These are phyloP conservation scores for Tuber microsphaerosporum DNA, from an alignment of 495 filamentous ascomycete genomes.

Conservation along the genomic window DNA sequence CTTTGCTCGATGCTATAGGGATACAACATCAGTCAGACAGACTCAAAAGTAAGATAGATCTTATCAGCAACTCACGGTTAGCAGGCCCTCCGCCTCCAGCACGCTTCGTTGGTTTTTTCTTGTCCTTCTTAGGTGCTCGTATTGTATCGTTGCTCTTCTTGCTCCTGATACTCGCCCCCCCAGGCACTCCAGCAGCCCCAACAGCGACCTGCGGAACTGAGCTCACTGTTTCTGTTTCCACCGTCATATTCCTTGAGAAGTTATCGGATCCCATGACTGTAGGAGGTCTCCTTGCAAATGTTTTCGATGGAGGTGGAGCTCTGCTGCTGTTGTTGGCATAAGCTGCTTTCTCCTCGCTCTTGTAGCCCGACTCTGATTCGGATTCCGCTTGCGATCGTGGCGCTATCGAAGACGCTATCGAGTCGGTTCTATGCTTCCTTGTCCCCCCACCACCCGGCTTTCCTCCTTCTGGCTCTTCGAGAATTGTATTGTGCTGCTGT, in stretches of 20 bases:
- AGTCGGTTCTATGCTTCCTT: slow-evolving; percentile 24
- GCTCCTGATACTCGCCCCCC: slow-evolving; percentile 65
- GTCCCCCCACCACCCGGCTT: slow-evolving; percentile 20
- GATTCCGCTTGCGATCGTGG: slow-evolving; percentile 41
- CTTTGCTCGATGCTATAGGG: slow-evolving; percentile 74
- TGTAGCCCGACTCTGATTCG: slow-evolving; percentile 42
- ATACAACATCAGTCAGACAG: slow-evolving; percentile 49
- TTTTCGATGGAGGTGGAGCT: slow-evolving; percentile 43
- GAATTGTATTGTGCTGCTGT: slow-evolving; percentile 34
- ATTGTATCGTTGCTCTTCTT: slow-evolving; percentile 92
- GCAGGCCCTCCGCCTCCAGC: slow-evolving; percentile 65
- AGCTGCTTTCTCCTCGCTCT: slow-evolving; percentile 35
- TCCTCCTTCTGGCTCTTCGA: slow-evolving; percentile 32
- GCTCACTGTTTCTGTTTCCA: slow-evolving; percentile 92
- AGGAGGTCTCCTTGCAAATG: slow-evolving; percentile 52
- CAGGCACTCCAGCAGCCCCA: slow-evolving; percentile 58
- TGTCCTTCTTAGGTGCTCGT: slow-evolving; percentile 73
- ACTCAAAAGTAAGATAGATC: neutral
- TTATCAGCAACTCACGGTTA: slow-evolving; percentile 36
- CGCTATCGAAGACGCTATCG: slow-evolving; percentile 40
- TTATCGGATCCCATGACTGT: slow-evolving; percentile 52
- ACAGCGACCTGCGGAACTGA: slow-evolving; percentile 86
- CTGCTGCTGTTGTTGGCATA: slow-evolving; percentile 38
- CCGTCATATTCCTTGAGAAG: slow-evolving; percentile 85
- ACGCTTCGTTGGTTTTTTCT: slow-evolving; percentile 61